phyloP scores from a whole-genome alignment of 805 yeast genomes.

The Hanseniaspora lindneri region DNA sequence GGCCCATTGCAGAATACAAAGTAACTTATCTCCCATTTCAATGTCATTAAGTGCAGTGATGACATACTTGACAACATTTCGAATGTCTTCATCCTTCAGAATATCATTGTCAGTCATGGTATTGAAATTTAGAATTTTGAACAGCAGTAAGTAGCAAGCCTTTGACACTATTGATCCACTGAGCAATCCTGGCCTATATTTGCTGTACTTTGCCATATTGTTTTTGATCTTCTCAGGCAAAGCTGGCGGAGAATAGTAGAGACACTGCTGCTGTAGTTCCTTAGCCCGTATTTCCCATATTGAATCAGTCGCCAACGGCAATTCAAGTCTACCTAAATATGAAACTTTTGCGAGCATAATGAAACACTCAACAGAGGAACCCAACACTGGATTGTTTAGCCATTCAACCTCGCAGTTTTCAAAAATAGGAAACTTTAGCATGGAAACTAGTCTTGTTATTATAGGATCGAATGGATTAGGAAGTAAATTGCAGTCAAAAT shows the following conservation, averaged over 20 bases:
- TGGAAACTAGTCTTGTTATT: slow-evolving; percentile 17
- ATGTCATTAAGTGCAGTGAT: slow-evolving; percentile 19
- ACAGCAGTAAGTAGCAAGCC: slow-evolving; percentile 20
- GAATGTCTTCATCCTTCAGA: slow-evolving; percentile 17
- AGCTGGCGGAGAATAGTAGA: slow-evolving; percentile 20
- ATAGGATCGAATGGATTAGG: slow-evolving; percentile 20
- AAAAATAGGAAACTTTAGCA: slow-evolving; percentile 22
- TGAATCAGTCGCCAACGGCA: slow-evolving; percentile 17
- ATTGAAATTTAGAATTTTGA: slow-evolving; percentile 18
- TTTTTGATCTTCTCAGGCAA: slow-evolving; percentile 20
- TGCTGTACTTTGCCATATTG: slow-evolving; percentile 18
- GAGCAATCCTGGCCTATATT: slow-evolving; percentile 20
- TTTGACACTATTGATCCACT: slow-evolving; percentile 21
- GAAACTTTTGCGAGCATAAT: slow-evolving; percentile 32
- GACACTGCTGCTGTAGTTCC: slow-evolving; percentile 19
- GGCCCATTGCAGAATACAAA: slow-evolving; percentile 21
- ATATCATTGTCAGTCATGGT: slow-evolving; percentile 16
- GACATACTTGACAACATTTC: slow-evolving; percentile 20
- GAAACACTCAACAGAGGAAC: slow-evolving; percentile 31
- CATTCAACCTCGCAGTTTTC: slow-evolving; percentile 27
- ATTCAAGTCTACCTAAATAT: slow-evolving; percentile 28
- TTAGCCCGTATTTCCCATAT: slow-evolving; percentile 19
- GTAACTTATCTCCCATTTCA: slow-evolving; percentile 19
- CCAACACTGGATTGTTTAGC: slow-evolving; percentile 36
- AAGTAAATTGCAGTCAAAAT: slow-evolving; percentile 16